A percentile compares a stretch with the other conserved stretches of the same genome.
Evolutionary conservation across 208 protist species (phyloP).

Genomic region (Cochliopodium minus): DNA sequence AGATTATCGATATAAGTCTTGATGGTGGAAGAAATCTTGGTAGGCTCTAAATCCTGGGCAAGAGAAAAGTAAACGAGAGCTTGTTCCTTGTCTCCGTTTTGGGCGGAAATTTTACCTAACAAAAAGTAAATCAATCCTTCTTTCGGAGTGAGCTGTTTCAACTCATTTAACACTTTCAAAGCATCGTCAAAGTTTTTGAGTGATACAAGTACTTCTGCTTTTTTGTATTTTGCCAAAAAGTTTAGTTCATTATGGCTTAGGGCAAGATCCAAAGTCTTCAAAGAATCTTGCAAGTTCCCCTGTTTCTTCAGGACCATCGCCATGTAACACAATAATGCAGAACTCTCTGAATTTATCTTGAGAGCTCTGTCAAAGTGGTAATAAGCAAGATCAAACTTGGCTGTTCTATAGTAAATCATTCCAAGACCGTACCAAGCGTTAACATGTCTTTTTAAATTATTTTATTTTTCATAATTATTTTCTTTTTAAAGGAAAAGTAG

Average conservation of each 20-base stretch:
- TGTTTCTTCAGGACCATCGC: conserved; percentile 29
- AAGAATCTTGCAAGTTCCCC: conserved; percentile 39
- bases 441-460: too few relatives aligned
- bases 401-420: conserved; percentile 62
- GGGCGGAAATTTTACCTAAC: conserved; percentile 50
- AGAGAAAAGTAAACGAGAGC: conserved; percentile 44
- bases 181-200: conserved; percentile 46
- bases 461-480: too few relatives aligned
- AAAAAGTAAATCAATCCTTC: conserved; percentile 66
- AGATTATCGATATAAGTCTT: too few relatives aligned
- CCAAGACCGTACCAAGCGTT: conserved; percentile 86
- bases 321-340: conserved; percentile 49
- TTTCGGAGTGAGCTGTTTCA: conserved; percentile 48
- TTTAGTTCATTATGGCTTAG: conserved; percentile 53
- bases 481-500: too few relatives aligned
- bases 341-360: conserved; percentile 53
- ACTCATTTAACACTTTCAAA: conserved; percentile 41
- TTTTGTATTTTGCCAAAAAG: conserved; percentile 58
- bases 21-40: too few relatives aligned
- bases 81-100: conserved; percentile 27
- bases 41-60: conserved; percentile 52
- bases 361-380: conserved; percentile 67
- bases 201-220: conserved; percentile 54
- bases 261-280: conserved; percentile 46
- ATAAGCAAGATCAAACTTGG: conserved; percentile 59